Conservation (phyloP, 2,329 filamentous ascomycete genomes). For the Calycina herbarum region DNA sequence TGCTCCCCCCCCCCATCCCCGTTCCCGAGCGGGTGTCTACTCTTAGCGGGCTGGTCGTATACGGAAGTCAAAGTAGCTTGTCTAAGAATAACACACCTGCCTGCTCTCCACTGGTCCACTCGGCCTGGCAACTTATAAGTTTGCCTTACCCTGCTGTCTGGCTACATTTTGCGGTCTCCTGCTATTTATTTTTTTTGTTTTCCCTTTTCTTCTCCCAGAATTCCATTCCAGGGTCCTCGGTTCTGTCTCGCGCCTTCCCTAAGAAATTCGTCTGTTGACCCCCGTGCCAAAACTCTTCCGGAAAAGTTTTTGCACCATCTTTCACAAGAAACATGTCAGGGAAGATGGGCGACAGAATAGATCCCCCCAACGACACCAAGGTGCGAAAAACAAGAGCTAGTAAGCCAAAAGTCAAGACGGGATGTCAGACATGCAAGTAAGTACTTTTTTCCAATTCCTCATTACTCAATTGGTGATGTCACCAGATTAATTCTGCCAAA, state of each 20-base stretch:
- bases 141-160: not conserved
- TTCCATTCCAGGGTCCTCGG: not conserved
- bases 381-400: constrained; percentile 29
- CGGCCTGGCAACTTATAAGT: constrained; percentile 1
- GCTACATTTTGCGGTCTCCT: not conserved
- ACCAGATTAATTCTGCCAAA: not conserved
- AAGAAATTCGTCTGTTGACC: not conserved
- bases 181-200: not conserved
- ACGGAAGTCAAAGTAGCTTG: not conserved
- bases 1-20: not conserved
- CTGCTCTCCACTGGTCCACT: not conserved
- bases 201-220: not conserved
- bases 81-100: not conserved
- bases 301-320: not conserved
- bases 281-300: not conserved
- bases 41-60: not conserved
- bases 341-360: constrained; percentile 10
- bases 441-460: constrained; percentile 16
- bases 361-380: constrained; percentile 9
- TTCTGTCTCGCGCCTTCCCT: not conserved
- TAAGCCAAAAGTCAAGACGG: constrained; percentile 37
- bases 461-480: not conserved
- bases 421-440: constrained; percentile 38
- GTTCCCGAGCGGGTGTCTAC: not conserved
- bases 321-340: constrained; percentile 6